Percentiles rank a stretch among this genome's conserved stretches.
phyloP scores from a whole-genome alignment of 805 yeast species.

The Kodamaea lidongshanica region DNA sequence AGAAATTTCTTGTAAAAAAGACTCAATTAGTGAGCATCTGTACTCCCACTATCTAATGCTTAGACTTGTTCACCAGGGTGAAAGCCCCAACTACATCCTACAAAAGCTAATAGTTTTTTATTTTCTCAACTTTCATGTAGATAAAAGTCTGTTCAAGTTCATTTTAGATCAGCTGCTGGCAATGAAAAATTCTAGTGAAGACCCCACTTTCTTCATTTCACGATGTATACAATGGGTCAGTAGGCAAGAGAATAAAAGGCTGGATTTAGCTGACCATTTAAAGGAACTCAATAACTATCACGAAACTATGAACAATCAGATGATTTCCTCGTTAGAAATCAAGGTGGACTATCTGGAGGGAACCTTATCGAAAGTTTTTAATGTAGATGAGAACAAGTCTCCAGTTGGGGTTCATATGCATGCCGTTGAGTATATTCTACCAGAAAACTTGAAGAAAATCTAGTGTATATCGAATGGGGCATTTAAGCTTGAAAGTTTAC shows the following conservation, averaged over 20 bases:
- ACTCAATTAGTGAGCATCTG: too few relatives aligned
- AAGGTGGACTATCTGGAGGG: slow-evolving; percentile 2
- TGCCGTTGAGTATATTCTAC: slow-evolving; percentile 4
- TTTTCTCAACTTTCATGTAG: slow-evolving; percentile 14
- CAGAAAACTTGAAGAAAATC: slow-evolving; percentile 5
- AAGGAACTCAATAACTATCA: slow-evolving; percentile 2
- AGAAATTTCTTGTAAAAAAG: slow-evolving; percentile 11
- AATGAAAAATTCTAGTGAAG: slow-evolving; percentile 14
- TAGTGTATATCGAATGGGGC: too few relatives aligned
- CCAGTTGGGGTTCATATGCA: neutral
- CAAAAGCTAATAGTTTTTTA: slow-evolving; percentile 21
- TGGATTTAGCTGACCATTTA: slow-evolving; percentile 4
- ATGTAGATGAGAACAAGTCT: neutral
- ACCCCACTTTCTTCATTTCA: slow-evolving; percentile 13
- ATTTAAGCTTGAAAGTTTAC: too few relatives aligned
- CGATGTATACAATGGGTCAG: slow-evolving; percentile 21
- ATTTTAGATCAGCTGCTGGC: slow-evolving; percentile 17
- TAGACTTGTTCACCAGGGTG: slow-evolving; percentile 21
- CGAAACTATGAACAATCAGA: neutral
- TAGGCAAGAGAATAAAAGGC: slow-evolving; percentile 5
- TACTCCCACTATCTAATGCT: slow-evolving; percentile 14
- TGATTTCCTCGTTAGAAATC: neutral
- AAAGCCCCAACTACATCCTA: slow-evolving; percentile 20
- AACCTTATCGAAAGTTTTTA: neutral
- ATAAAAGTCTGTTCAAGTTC: slow-evolving; percentile 11